These are phyloP conservation scores for Penicillium hordei DNA, from an alignment of 2,329 filamentous ascomycete genomes.

Conservation along the genomic window DNA sequence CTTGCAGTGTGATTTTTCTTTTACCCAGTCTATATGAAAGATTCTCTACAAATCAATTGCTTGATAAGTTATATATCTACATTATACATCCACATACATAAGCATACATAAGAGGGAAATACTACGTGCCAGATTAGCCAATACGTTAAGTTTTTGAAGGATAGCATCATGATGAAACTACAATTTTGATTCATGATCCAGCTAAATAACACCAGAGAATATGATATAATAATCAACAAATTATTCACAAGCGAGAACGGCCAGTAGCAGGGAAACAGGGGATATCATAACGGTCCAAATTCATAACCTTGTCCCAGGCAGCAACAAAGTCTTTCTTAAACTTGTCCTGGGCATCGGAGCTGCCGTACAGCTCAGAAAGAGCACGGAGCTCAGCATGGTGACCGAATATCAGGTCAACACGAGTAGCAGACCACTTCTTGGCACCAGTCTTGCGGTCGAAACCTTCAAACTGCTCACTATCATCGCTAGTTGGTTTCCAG, in stretches of 20 bases:
- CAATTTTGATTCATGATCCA: neutral
- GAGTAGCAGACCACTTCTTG: slow-evolving; percentile 69
- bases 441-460: slow-evolving; percentile 63
- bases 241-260: slow-evolving; percentile 22
- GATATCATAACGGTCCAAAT: slow-evolving; percentile 69
- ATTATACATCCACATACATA: too few species aligned
- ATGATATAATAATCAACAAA: neutral
- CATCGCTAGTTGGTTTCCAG: slow-evolving; percentile 60
- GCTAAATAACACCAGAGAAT: neutral
- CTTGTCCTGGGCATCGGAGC: slow-evolving; percentile 59
- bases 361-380: slow-evolving; percentile 68
- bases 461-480: slow-evolving; percentile 62
- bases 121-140: neutral
- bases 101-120: too few species aligned
- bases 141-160: neutral
- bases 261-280: slow-evolving; percentile 15
- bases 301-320: slow-evolving; percentile 74
- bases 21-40: too few species aligned
- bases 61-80: too few species aligned
- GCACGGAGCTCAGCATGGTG: slow-evolving; percentile 73
- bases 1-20: too few species aligned
- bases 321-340: slow-evolving; percentile 70
- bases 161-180: too few species aligned
- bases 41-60: too few species aligned
- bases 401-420: slow-evolving; percentile 69